Percentiles rank a stretch among this genome's conserved stretches.
Evolutionary conservation across 148 eudicot species (phyloP).

Genomic region (Dysphania ambrosioides): DNA sequence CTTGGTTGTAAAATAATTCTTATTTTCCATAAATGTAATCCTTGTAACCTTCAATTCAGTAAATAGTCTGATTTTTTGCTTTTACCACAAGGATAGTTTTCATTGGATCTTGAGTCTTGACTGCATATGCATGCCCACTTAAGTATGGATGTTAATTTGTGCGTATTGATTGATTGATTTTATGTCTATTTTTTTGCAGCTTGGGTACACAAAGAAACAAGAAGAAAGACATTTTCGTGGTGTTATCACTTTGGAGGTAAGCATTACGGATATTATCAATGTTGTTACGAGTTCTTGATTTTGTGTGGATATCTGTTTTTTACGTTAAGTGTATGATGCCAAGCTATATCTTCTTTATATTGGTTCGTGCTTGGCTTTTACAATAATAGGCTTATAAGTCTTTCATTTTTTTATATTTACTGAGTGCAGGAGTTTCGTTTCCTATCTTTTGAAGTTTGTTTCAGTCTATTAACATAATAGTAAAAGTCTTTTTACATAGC

Average conservation of each 20-base stretch:
- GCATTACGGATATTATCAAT: background rate
- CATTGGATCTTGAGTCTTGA: background rate
- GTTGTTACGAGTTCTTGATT: background rate
- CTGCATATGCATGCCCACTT: background rate
- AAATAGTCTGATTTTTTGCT: background rate
- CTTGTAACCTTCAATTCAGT: background rate
- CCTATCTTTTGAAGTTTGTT: background rate
- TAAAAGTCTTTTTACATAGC: background rate
- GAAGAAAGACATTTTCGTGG: slow-evolving; percentile 97
- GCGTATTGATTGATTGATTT: background rate
- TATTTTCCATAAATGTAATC: background rate
- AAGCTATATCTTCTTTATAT: background rate
- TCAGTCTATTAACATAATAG: background rate
- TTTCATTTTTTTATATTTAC: background rate
- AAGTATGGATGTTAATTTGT: background rate
- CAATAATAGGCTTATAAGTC: background rate
- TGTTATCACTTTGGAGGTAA: slow-evolving; percentile 91
- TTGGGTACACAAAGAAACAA: slow-evolving; percentile 96
- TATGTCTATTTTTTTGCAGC: slow-evolving; percentile 48
- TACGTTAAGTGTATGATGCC: background rate
- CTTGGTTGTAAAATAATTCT: background rate
- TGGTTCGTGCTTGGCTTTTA: background rate
- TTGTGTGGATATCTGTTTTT: background rate
- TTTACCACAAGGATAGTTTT: background rate
- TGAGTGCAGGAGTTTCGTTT: background rate